Conservation (phyloP, 441 rosid species). For the Euphorbia celastroides region DNA sequence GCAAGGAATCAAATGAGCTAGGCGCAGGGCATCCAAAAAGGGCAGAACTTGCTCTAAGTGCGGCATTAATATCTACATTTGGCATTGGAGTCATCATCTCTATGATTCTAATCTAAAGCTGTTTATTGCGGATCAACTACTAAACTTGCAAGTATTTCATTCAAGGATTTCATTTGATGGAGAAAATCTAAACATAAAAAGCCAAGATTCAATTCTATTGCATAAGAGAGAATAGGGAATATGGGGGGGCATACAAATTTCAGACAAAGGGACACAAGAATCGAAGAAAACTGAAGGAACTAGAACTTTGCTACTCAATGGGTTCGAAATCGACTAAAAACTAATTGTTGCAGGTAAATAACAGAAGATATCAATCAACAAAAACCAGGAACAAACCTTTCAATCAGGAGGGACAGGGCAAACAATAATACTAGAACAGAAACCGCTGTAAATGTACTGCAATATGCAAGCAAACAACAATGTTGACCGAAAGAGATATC, state of each 20-base stretch:
- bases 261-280: not conserved
- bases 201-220: not conserved
- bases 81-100: constrained; percentile 15
- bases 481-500: not conserved
- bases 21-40: not conserved
- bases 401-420: not conserved
- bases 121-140: constrained; percentile 13
- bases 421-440: too few relatives aligned
- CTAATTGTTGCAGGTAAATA: not conserved
- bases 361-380: not conserved
- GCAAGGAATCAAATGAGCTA: not conserved
- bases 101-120: constrained; percentile 30
- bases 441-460: not conserved
- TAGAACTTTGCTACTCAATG: not conserved
- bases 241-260: not conserved
- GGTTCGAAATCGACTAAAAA: not conserved
- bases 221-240: not conserved
- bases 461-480: not conserved
- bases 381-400: not conserved
- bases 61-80: not conserved
- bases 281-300: too few relatives aligned
- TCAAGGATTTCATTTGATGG: too few relatives aligned
- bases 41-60: not conserved
- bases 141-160: constrained; percentile 24
- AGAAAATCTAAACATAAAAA: not conserved